A percentile compares a stretch with the other conserved stretches of the same genome.
Conservation (phyloP, 1,139 yeast species). For the Suzukiozyma palmioleophila region DNA sequence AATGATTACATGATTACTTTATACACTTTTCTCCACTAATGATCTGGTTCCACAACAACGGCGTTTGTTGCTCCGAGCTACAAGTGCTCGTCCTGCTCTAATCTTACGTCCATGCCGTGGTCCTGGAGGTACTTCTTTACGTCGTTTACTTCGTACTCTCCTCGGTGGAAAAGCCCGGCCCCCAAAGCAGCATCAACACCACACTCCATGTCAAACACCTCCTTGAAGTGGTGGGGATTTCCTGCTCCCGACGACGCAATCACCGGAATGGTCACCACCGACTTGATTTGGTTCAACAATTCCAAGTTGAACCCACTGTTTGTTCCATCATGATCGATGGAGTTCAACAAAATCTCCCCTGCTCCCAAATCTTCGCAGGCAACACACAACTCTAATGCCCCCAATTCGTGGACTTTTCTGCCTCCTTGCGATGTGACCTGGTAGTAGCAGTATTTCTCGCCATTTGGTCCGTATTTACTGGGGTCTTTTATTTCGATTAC, state of each 20-base stretch:
- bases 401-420: conserved; percentile 80
- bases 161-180: conserved; percentile 96
- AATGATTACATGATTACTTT: too few relatives aligned
- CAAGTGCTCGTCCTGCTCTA: conserved; percentile 1
- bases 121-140: conserved; percentile 62
- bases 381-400: conserved; percentile 81
- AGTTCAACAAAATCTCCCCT: conserved; percentile 86
- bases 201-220: conserved; percentile 72
- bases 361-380: conserved; percentile 96
- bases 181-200: conserved; percentile 94
- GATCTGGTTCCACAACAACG: too few relatives aligned
- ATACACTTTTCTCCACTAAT: too few relatives aligned
- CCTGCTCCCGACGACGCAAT: conserved; percentile 99
- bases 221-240: conserved; percentile 79
- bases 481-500: conserved; percentile 44
- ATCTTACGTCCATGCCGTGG: conserved; percentile 3
- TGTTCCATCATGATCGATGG: conserved; percentile 95
- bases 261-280: conserved; percentile 79
- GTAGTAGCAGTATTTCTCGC: conserved; percentile 85
- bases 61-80: too few relatives aligned
- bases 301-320: conserved; percentile 91
- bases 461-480: conserved; percentile 68
- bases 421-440: conserved; percentile 97
- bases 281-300: conserved; percentile 70
- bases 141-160: conserved; percentile 80